phyloP scores from a whole-genome alignment of 2,329 filamentous ascomycete genomes.

The Helminthosporium solani region DNA sequence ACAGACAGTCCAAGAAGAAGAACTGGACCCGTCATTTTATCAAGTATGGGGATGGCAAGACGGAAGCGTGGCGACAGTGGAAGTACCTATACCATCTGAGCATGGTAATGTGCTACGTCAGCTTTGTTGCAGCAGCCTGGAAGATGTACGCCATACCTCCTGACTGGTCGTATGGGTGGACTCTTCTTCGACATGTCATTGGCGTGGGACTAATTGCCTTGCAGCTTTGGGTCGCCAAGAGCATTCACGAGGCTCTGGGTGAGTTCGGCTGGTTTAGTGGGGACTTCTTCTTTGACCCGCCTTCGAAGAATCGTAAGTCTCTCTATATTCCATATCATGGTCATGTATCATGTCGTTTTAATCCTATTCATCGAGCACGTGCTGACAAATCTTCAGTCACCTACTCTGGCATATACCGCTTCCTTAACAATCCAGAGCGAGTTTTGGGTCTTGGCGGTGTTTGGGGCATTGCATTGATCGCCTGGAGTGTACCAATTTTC shows the following conservation, averaged over 20 bases:
- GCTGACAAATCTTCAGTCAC: slow-evolving; percentile 55
- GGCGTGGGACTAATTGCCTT: slow-evolving; percentile 78
- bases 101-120: slow-evolving; percentile 84
- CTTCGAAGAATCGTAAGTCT: slow-evolving; percentile 59
- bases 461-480: slow-evolving; percentile 93
- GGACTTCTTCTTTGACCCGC: slow-evolving; percentile 95
- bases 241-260: slow-evolving; percentile 91
- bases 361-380: neutral
- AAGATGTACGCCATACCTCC: slow-evolving; percentile 90
- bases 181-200: slow-evolving; percentile 81
- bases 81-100: slow-evolving; percentile 93
- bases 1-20: slow-evolving; percentile 84
- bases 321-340: neutral
- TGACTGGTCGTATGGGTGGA: slow-evolving; percentile 85
- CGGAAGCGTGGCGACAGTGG: slow-evolving; percentile 97
- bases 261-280: slow-evolving; percentile 99
- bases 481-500: slow-evolving; percentile 83
- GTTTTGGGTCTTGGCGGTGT: slow-evolving; percentile 91
- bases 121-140: slow-evolving; percentile 88
- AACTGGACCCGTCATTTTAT: slow-evolving; percentile 97
- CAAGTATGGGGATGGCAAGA: slow-evolving; percentile 87
- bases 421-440: slow-evolving; percentile 95
- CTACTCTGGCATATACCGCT: slow-evolving; percentile 96
- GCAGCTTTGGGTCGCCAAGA: slow-evolving; percentile 89
- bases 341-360: neutral